phyloP scores from a whole-genome alignment of 768 basidiomycete species.

The Cyclocybe aegerita region DNA sequence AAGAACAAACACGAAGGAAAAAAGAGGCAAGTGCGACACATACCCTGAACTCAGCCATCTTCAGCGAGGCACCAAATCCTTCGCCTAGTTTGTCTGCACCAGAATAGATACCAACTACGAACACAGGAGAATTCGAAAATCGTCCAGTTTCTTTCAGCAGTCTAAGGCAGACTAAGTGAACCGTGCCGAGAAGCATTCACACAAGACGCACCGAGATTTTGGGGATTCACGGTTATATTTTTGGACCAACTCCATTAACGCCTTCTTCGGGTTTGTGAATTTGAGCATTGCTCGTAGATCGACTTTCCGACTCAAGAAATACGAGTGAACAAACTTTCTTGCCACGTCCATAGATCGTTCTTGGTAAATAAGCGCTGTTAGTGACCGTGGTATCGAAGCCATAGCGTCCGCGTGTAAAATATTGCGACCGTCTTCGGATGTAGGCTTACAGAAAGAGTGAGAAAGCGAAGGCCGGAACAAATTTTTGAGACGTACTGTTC shows the following conservation, averaged over 20 bases:
- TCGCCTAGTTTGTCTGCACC: conserved; percentile 87
- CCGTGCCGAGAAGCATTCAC: conserved; percentile 35
- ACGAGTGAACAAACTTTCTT: conserved; percentile 84
- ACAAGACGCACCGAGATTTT: conserved; percentile 53
- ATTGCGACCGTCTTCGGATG: conserved; percentile 44
- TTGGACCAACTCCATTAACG: conserved; percentile 74
- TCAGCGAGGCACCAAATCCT: conserved; percentile 88
- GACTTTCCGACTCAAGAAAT: conserved; percentile 84
- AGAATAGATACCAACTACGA: conserved; percentile 93
- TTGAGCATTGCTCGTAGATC: conserved; percentile 54
- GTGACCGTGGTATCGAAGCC: conserved; percentile 80
- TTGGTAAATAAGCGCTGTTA: conserved; percentile 88
- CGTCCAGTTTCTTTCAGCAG: conserved; percentile 93
- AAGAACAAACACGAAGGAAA: conserved; percentile 1
- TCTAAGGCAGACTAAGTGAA: conserved; percentile 44
- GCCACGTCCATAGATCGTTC: conserved; percentile 82
- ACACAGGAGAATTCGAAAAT: conserved; percentile 86
- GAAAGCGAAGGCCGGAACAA: conserved; percentile 1
- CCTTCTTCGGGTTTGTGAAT: conserved; percentile 46
- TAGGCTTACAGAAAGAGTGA: conserved; percentile 34
- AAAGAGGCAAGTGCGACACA: conserved; percentile 20
- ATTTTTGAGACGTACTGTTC: conserved; percentile 50
- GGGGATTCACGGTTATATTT: conserved; percentile 65
- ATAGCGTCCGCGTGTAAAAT: conserved; percentile 84
- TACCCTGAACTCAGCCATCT: conserved; percentile 94